A percentile compares a stretch with the other conserved stretches of the same genome.
These are phyloP conservation scores for Arctium minus DNA, from an alignment of 129 eudicot species.

Conservation along the genomic window DNA sequence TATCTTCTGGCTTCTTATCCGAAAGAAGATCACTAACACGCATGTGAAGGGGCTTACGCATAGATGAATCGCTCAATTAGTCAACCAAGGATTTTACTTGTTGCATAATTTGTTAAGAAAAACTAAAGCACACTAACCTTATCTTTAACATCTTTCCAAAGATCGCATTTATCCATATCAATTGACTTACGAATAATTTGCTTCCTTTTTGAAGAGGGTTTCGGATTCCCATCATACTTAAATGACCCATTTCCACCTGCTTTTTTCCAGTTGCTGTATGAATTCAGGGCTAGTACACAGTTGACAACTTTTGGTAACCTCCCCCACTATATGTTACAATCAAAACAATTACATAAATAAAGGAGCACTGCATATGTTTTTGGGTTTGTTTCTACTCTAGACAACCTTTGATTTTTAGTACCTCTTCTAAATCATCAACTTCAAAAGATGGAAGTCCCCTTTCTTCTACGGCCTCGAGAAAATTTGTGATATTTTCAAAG, in stretches of 20 bases:
- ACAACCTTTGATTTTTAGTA: constrained; percentile 5
- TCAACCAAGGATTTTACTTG: constrained; percentile 6
- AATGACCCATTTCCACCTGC: constrained; percentile 55
- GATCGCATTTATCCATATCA: constrained; percentile 38
- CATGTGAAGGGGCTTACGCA: constrained; percentile 38
- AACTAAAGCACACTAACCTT: constrained; percentile 44
- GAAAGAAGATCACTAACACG: constrained; percentile 60
- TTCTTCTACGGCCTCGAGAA: constrained; percentile 59
- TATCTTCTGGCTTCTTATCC: constrained; percentile 67
- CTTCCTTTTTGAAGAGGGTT: constrained; percentile 43
- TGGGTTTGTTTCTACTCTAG: neutral
- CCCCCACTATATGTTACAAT: constrained; percentile 55
- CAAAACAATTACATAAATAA: neutral
- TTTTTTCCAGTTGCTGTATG: constrained; percentile 70
- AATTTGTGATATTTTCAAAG: constrained; percentile 76
- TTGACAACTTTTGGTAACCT: constrained; percentile 65
- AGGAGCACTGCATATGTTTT: neutral
- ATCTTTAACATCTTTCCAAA: constrained; percentile 42
- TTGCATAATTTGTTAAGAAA: constrained; percentile 1
- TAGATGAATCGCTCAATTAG: constrained; percentile 17
- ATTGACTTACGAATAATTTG: constrained; percentile 45
- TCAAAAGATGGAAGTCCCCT: constrained; percentile 82
- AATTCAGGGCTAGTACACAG: constrained; percentile 74
- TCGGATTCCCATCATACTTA: constrained; percentile 52
- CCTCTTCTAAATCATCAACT: constrained; percentile 86